Evolutionary conservation across 139 green algal species (phyloP).

Genomic region (Asterochloris sp.): DNA sequence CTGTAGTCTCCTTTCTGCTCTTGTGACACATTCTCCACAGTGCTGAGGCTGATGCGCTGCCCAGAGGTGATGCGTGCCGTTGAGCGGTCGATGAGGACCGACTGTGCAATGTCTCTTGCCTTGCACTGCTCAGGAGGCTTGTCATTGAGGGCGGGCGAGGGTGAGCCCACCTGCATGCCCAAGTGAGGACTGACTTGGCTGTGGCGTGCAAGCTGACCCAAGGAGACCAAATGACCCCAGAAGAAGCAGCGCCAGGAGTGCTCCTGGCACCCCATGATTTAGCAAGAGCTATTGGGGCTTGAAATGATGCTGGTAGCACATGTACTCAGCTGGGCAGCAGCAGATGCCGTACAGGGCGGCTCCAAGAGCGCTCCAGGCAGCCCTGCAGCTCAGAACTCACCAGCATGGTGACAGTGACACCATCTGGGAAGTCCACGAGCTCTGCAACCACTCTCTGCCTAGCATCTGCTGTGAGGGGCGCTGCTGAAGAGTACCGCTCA

Average conservation of each 20-base stretch:
- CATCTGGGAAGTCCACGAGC: slow-evolving; percentile 31
- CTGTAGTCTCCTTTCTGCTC: not conserved
- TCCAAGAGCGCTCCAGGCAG: too few species aligned
- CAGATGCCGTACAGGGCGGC: too few species aligned
- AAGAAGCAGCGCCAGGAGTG: too few species aligned
- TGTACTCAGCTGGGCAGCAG: too few species aligned
- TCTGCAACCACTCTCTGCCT: slow-evolving; percentile 82
- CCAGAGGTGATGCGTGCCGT: slow-evolving; percentile 10
- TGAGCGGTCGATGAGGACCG: slow-evolving; percentile 10
- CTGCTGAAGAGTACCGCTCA: slow-evolving; percentile 72
- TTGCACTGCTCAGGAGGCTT: slow-evolving; percentile 12
- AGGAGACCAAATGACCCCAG: too few species aligned
- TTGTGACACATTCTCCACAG: slow-evolving; percentile 1
- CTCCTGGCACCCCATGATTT: not conserved
- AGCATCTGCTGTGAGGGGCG: slow-evolving; percentile 70
- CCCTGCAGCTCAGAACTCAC: not conserved
- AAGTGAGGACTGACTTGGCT: not conserved
- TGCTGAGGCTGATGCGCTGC: not conserved
- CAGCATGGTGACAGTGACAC: slow-evolving; percentile 12
- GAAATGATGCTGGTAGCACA: too few species aligned
- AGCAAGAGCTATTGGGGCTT: not conserved
- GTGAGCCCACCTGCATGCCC: slow-evolving; percentile 4
- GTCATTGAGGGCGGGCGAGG: not conserved
- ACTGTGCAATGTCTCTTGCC: slow-evolving; percentile 1
- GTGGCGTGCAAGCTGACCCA: too few species aligned